Evolutionary conservation across 768 basidiomycete genomes (phyloP).

Genomic region (Russula emetica): DNA sequence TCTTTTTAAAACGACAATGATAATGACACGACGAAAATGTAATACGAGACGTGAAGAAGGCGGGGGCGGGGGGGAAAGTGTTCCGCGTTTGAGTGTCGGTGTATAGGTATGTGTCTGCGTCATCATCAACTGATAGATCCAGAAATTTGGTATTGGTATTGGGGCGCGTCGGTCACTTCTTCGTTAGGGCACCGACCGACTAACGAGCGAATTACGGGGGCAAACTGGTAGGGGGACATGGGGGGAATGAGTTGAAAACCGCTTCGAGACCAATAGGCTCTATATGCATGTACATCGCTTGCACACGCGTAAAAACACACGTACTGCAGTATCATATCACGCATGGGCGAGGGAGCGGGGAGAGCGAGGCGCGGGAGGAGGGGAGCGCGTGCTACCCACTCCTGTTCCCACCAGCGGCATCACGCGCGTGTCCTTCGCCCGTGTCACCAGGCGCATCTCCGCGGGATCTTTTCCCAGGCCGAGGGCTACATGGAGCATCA

Average conservation of each 20-base stretch:
- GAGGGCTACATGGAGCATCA: slow-evolving; percentile 20
- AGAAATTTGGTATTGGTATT: neutral
- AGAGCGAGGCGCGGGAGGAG: neutral
- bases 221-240: neutral
- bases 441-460: slow-evolving; percentile 10
- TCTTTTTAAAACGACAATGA: neutral
- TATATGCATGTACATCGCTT: neutral
- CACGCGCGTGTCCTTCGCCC: slow-evolving; percentile 12
- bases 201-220: neutral
- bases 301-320: neutral
- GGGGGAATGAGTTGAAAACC: neutral
- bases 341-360: neutral
- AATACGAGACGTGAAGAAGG: neutral
- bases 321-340: neutral
- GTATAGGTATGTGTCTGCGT: neutral
- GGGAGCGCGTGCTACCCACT: slow-evolving; percentile 4
- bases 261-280: neutral
- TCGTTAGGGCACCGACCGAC: neutral
- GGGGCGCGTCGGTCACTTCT: neutral
- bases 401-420: neutral
- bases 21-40: neutral
- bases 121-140: neutral
- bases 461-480: slow-evolving; percentile 20
- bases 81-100: neutral
- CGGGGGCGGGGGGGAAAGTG: neutral